Base-by-base conservation (phyloP, 2,329 filamentous ascomycete genomes). In the Emergomyces orientalis region DNA sequence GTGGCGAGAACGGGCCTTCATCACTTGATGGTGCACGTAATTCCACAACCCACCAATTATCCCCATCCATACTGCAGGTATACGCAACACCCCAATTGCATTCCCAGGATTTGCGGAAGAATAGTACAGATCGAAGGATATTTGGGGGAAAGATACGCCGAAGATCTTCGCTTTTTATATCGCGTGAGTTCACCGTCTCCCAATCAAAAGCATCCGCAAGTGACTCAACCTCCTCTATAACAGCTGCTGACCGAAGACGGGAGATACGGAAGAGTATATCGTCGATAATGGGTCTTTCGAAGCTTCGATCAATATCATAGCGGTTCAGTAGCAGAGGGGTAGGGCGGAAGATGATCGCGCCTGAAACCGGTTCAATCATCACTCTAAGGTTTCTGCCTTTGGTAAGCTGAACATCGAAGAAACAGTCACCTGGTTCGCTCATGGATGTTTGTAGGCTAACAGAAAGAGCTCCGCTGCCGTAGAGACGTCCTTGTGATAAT, bases 291-390 rank as follows among this genome's bases (percentile, higher is more conserved):
- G 69, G 85, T 79, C 74, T 64, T 17, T 73, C 71, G 19, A 79
- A 77, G 65, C 90, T 92, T 62, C 95, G 79, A 41, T 82, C 83
- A 39, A 77, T 78, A 70, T 96, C 90, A 22, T 81, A 80, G 25
- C 84, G 79, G 9, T 79, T 77, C 3, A 82, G 79, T 54, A 82
- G 76, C 63, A 79, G 80, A 2, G 84, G 84, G 59, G 83, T 82
- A 17, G 91, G 89, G 63, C 85, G 84, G 45, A 96, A 75, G 11
- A 86, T 84, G 65, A 91, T 88, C 13, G 81, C 77, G n/a, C 94
- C 94, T 0, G 89, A 91, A 32, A 89, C 85, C 0, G 88, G 86
- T 67, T 96, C 90, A 56, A 97, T 81, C 22, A 84, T 81, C 34
- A 96, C 74, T 6, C 79, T 83, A 41, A 88, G 76, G 45, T 80